Evolutionary conservation across 495 filamentous ascomycete species (phyloP).

Genomic region (Neurospora tetraspora): DNA sequence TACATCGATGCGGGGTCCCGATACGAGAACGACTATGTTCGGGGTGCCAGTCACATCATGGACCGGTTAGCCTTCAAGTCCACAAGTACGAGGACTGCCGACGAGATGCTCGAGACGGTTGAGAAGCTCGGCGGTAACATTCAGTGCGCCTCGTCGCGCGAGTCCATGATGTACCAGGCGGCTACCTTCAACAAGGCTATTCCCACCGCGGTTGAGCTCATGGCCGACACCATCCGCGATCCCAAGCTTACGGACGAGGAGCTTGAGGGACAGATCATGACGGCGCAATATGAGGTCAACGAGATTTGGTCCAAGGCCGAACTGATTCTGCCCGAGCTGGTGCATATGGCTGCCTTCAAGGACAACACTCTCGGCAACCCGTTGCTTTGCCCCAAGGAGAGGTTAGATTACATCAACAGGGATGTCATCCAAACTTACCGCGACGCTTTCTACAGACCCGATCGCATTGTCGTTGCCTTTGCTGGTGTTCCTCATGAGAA

Average conservation of each 20-base stretch:
- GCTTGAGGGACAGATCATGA: conserved; percentile 74
- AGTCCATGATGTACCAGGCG: conserved; percentile 97
- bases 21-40: conserved; percentile 77
- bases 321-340: conserved; percentile 87
- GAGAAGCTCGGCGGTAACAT: conserved; percentile 89
- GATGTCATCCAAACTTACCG: conserved; percentile 69
- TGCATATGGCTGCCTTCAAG: conserved; percentile 90
- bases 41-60: conserved; percentile 92
- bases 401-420: conserved; percentile 66
- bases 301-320: conserved; percentile 99
- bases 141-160: conserved; percentile 88
- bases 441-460: conserved; percentile 74
- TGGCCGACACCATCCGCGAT: conserved; percentile 91
- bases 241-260: conserved; percentile 86
- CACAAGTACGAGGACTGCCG: conserved; percentile 58
- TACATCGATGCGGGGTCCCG: conserved; percentile 95
- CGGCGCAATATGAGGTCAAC: conserved; percentile 86
- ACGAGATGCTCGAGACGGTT: conserved; percentile 77
- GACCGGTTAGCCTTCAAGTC: conserved; percentile 96
- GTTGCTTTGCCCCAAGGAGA: conserved; percentile 78
- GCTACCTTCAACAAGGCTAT: conserved; percentile 96
- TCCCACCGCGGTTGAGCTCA: conserved; percentile 66
- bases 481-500: conserved; percentile 78
- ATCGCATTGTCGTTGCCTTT: conserved; percentile 89
- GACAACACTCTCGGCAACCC: conserved; percentile 94